These are phyloP conservation scores for Physcomitrellopsis africana DNA, from an alignment of 225 moss, liverwort and hornwort species.

Conservation along the genomic window DNA sequence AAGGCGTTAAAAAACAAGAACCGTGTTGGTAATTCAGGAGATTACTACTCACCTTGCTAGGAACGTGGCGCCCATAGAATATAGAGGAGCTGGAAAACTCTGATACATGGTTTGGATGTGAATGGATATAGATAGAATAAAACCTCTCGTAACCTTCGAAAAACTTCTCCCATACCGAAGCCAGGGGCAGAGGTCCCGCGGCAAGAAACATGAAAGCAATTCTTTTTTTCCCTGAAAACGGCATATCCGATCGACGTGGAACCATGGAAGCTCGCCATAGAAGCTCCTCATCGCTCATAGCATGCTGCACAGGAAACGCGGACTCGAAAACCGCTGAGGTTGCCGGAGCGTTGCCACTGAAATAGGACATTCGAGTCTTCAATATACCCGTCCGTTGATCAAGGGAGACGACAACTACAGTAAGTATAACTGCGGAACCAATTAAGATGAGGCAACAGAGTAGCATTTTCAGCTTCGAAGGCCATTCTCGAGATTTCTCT, in stretches of 20 bases:
- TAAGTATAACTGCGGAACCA: slow-evolving; percentile 66
- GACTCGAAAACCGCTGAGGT: slow-evolving; percentile 43
- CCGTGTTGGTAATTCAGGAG: background rate
- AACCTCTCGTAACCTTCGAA: slow-evolving; percentile 61
- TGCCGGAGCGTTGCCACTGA: slow-evolving; percentile 42
- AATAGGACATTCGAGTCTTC: slow-evolving; percentile 43
- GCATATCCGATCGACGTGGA: slow-evolving; percentile 53
- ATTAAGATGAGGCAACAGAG: slow-evolving; percentile 73
- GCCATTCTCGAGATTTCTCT: slow-evolving; percentile 69
- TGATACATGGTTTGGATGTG: slow-evolving; percentile 62
- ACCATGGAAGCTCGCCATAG: slow-evolving; percentile 86
- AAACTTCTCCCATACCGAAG: slow-evolving; percentile 75
- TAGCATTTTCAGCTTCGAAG: slow-evolving; percentile 59
- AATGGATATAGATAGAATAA: slow-evolving; percentile 73
- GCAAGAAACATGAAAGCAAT: slow-evolving; percentile 89
- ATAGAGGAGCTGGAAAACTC: slow-evolving; percentile 59
- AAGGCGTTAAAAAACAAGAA: background rate
- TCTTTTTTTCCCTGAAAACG: slow-evolving; percentile 47
- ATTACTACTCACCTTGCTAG: slow-evolving; percentile 63
- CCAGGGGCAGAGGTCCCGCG: slow-evolving; percentile 72
- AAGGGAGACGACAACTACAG: slow-evolving; percentile 75
- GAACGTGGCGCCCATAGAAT: slow-evolving; percentile 78
- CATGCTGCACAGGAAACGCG: slow-evolving; percentile 57
- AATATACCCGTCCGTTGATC: slow-evolving; percentile 63
- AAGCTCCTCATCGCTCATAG: slow-evolving; percentile 85